A percentile compares a stretch with the other conserved stretches of the same genome.
These are phyloP conservation scores for Prosopis cineraria DNA, from an alignment of 306 rosid genomes.

Conservation along the genomic window DNA sequence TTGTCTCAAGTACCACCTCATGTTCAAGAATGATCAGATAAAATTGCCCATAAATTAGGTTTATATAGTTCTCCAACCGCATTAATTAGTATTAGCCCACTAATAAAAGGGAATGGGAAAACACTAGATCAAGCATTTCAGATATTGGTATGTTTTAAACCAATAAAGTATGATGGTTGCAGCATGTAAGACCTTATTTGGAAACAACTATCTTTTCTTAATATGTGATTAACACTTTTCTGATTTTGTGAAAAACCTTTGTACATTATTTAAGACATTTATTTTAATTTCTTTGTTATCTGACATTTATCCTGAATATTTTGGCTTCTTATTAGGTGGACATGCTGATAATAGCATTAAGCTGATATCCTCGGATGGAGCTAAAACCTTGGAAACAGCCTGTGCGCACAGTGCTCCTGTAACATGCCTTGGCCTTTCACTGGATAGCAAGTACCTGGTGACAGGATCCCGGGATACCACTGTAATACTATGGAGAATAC, in stretches of 20 bases:
- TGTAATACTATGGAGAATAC: constrained; percentile 89
- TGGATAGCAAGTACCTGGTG: constrained; percentile 83
- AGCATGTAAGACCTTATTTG: constrained; percentile 11
- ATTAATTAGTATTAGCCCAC: not conserved
- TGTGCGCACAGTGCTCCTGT: constrained; percentile 92
- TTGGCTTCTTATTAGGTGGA: constrained; percentile 69
- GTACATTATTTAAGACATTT: constrained; percentile 21
- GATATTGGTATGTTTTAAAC: constrained; percentile 10
- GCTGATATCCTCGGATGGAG: constrained; percentile 86
- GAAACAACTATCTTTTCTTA: not conserved
- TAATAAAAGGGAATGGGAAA: constrained; percentile 9
- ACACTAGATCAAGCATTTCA: constrained; percentile 12
- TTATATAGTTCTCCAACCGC: constrained; percentile 20
- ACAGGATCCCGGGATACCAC: constrained; percentile 90
- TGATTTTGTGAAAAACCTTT: constrained; percentile 10
- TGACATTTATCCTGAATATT: constrained; percentile 35
- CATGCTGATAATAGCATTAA: constrained; percentile 88
- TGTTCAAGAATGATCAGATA: not conserved
- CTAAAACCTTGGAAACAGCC: constrained; percentile 91
- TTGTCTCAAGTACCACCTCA: not conserved
- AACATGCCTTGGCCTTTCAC: constrained; percentile 84
- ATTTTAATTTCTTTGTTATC: constrained; percentile 24
- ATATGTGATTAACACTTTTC: not conserved
- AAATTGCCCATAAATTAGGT: constrained; percentile 16
- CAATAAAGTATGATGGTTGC: not conserved